Evolutionary conservation across 1,284 basidiomycete genomes (phyloP).

Genomic region (Xerocomus minutiporus): DNA sequence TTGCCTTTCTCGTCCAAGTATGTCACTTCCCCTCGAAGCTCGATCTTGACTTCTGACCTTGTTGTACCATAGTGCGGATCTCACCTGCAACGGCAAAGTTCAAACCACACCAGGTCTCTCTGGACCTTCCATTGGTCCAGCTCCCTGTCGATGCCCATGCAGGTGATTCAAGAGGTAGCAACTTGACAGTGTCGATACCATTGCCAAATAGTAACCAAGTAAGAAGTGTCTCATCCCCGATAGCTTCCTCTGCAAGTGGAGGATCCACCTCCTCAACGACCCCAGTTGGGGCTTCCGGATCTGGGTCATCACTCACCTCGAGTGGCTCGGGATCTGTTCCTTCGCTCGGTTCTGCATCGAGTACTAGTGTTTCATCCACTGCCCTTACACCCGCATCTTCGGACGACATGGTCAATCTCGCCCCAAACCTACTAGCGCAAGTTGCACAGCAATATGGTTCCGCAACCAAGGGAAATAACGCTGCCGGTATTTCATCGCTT

Average conservation of each 20-base stretch:
- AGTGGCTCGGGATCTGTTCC: slow-evolving; percentile 49
- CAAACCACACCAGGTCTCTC: slow-evolving; percentile 51
- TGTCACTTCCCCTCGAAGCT: slow-evolving; percentile 28
- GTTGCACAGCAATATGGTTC: slow-evolving; percentile 45
- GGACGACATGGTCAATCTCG: slow-evolving; percentile 47
- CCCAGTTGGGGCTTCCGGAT: slow-evolving; percentile 46
- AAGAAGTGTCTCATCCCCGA: slow-evolving; percentile 63
- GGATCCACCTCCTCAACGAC: slow-evolving; percentile 37
- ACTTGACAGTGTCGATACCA: slow-evolving; percentile 46
- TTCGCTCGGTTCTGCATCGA: slow-evolving; percentile 55
- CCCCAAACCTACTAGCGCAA: slow-evolving; percentile 41
- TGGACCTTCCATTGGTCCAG: slow-evolving; percentile 49
- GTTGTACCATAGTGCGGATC: slow-evolving; percentile 63
- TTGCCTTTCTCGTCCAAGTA: slow-evolving; percentile 80
- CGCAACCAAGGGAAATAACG: slow-evolving; percentile 31
- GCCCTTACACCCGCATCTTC: slow-evolving; percentile 41
- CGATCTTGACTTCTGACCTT: slow-evolving; percentile 30
- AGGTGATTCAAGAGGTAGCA: slow-evolving; percentile 31
- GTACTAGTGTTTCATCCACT: slow-evolving; percentile 42
- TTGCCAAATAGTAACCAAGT: slow-evolving; percentile 41
- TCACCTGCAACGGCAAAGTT: slow-evolving; percentile 86
- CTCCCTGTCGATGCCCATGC: slow-evolving; percentile 36
- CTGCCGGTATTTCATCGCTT: slow-evolving; percentile 36
- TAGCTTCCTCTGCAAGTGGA: slow-evolving; percentile 44
- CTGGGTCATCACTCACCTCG: slow-evolving; percentile 48